Percentiles rank a stretch among this genome's conserved stretches.
These are phyloP conservation scores for Solidago caesia DNA, from an alignment of 129 eudicot genomes.

Conservation along the genomic window DNA sequence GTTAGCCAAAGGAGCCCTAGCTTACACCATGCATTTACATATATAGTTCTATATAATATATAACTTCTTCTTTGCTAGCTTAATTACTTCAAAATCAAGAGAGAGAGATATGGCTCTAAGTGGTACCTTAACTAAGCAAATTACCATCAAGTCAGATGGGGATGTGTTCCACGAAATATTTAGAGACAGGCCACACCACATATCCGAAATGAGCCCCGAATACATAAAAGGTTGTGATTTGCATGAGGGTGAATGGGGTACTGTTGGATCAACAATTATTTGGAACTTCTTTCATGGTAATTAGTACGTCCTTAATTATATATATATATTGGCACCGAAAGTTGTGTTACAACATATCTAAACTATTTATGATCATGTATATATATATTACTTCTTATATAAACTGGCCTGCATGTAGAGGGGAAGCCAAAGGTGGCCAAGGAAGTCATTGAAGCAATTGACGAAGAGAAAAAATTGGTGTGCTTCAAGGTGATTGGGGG, in stretches of 20 bases:
- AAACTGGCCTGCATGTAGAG: slow-evolving; percentile 20
- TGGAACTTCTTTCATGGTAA: slow-evolving; percentile 22
- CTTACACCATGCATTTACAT: too few species aligned
- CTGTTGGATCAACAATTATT: slow-evolving; percentile 15
- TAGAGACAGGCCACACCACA: slow-evolving; percentile 36
- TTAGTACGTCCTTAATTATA: too few species aligned
- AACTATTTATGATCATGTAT: too few species aligned
- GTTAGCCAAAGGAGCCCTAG: too few species aligned
- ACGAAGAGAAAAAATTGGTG: slow-evolving; percentile 53
- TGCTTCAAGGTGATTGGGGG: slow-evolving; percentile 53
- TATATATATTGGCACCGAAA: too few species aligned
- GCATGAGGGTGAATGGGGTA: slow-evolving; percentile 53
- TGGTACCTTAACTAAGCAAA: slow-evolving; percentile 25
- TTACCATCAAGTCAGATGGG: slow-evolving; percentile 35
- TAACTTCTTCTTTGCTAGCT: neutral
- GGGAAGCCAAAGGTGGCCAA: slow-evolving; percentile 46
- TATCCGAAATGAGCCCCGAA: slow-evolving; percentile 35
- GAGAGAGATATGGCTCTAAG: slow-evolving; percentile 15
- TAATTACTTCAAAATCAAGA: neutral
- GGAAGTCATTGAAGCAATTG: slow-evolving; percentile 50
- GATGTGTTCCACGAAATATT: slow-evolving; percentile 43
- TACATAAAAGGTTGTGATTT: slow-evolving; percentile 29
- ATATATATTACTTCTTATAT: too few species aligned
- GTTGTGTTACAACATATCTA: too few species aligned
- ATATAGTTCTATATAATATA: neutral